phyloP scores from a whole-genome alignment of 2,329 filamentous ascomycete genomes.

The Aspergillaceae sp. region DNA sequence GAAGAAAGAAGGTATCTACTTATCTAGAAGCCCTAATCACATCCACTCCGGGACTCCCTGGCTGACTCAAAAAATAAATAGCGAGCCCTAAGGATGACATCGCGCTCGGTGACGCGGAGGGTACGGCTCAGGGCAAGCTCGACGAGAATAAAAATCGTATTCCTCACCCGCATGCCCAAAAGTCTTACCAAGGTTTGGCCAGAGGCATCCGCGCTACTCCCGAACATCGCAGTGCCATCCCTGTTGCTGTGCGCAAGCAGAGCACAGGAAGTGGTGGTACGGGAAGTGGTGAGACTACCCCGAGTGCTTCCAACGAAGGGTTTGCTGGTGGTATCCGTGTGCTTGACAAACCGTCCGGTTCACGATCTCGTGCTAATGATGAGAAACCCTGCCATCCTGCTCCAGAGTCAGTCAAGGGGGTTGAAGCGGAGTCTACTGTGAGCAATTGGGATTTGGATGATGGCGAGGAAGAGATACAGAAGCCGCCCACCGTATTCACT shows the following conservation, averaged over 20 bases:
- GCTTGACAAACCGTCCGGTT: constrained; percentile 5
- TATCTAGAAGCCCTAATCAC: too few species aligned
- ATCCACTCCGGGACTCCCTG: too few species aligned
- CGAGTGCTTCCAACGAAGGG: neutral
- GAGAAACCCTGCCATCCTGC: neutral
- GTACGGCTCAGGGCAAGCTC: neutral
- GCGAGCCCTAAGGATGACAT: neutral
- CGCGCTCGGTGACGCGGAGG: neutral
- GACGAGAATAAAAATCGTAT: neutral
- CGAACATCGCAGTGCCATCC: constrained; percentile 11
- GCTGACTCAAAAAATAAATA: neutral
- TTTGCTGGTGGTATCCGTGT: constrained; percentile 3
- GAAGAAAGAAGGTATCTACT: neutral
- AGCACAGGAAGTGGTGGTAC: constrained; percentile 3
- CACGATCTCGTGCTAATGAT: constrained; percentile 2
- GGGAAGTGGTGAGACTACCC: neutral
- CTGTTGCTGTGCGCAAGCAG: constrained; percentile 5
- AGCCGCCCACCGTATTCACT: constrained; percentile 12
- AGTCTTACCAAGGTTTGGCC: neutral
- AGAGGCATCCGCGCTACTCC: constrained; percentile 6
- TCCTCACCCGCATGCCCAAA: constrained; percentile 2
- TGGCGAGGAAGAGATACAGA: constrained; percentile 27
- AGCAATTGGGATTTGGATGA: constrained; percentile 15
- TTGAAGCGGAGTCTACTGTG: neutral
- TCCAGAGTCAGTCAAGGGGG: neutral